These are phyloP conservation scores for Ormosia semicastrata DNA, from an alignment of 306 rosid species.

Conservation along the genomic window DNA sequence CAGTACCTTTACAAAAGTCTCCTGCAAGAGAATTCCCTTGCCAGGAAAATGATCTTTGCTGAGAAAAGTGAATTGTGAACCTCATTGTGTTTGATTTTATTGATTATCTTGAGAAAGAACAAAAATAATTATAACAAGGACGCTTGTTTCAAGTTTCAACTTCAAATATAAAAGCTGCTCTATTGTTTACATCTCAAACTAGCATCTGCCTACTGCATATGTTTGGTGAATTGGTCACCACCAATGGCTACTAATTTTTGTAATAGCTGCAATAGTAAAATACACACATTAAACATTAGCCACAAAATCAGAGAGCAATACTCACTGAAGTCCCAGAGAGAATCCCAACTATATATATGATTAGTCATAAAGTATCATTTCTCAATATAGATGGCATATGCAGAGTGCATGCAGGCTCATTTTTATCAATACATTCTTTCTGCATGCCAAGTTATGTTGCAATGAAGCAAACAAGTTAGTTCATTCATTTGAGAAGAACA, in stretches of 20 bases:
- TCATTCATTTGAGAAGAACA: neutral
- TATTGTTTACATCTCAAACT: neutral
- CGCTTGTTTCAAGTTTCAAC: neutral
- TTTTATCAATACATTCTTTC: conserved; percentile 65
- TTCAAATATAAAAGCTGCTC: neutral
- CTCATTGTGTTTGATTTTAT: no score
- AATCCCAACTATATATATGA: conserved; percentile 59
- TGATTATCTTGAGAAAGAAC: neutral
- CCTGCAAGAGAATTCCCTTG: no score
- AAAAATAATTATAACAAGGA: neutral
- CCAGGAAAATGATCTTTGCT: no score
- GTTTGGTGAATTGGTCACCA: neutral
- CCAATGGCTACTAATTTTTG: neutral
- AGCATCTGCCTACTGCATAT: neutral
- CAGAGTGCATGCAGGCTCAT: conserved; percentile 60
- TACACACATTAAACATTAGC: neutral
- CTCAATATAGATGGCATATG: conserved; percentile 66
- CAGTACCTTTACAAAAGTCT: no score
- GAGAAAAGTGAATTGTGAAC: no score
- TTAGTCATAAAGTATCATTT: conserved; percentile 72
- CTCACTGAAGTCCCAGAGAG: conserved; percentile 47
- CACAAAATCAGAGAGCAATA: neutral
- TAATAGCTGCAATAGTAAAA: neutral
- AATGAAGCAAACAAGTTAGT: neutral
- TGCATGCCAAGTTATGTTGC: conserved; percentile 62